These are phyloP conservation scores for Saturnispora besseyi DNA, from an alignment of 805 yeast species.

Conservation along the genomic window DNA sequence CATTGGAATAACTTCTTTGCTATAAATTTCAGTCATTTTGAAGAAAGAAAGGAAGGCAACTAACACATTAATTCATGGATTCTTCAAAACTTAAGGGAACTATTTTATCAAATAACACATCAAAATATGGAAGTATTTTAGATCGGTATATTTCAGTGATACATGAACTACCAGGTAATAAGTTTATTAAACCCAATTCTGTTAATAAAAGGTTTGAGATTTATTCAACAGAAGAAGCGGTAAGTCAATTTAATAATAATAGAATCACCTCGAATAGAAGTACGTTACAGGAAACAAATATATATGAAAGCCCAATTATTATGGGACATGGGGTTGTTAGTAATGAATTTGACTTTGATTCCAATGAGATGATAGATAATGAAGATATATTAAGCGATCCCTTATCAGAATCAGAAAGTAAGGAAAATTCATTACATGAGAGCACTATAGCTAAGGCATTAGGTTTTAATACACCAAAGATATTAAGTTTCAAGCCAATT, in stretches of 20 bases:
- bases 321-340: background rate
- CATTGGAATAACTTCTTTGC: background rate
- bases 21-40: background rate
- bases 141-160: conserved; percentile 23
- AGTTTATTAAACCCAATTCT: background rate
- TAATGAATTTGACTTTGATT: background rate
- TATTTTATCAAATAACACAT: conserved; percentile 13
- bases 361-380: background rate
- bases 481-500: conserved; percentile 29
- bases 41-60: background rate
- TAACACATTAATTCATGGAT: background rate
- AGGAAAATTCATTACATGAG: conserved; percentile 19
- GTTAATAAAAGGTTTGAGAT: background rate
- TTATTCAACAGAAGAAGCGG: background rate
- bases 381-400: background rate
- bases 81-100: background rate
- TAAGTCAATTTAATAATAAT: background rate
- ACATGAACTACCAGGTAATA: conserved; percentile 1
- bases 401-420: background rate
- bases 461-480: conserved; percentile 36
- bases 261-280: background rate
- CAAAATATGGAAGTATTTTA: conserved; percentile 18
- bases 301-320: background rate
- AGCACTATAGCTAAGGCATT: conserved; percentile 42
- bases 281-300: background rate